Conservation (phyloP, 441 rosid genomes). For the Gossypium davidsonii region DNA sequence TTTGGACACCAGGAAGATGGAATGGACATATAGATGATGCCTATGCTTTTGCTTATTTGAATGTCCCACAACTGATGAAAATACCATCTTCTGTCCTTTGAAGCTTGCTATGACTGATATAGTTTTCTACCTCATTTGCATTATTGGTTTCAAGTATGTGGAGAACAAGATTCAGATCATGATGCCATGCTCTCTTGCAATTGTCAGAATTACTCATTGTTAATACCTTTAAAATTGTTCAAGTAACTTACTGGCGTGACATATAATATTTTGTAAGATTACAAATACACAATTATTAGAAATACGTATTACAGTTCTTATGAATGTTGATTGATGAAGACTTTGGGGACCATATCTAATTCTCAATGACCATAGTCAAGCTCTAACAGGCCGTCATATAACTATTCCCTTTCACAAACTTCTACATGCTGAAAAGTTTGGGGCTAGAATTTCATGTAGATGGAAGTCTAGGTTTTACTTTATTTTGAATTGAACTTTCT, state of each 20-base stretch:
- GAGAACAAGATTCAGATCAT: background rate
- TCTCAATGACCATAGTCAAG: too few species aligned
- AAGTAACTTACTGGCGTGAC: background rate
- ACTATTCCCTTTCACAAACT: background rate
- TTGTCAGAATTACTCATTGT: background rate
- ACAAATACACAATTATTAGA: background rate
- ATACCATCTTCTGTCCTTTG: background rate
- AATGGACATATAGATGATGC: background rate
- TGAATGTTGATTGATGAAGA: too few species aligned
- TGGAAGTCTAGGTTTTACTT: background rate
- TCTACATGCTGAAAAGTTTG: background rate
- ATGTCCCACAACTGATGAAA: background rate
- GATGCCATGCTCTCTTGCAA: background rate
- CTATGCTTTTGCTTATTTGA: background rate
- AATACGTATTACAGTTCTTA: too few species aligned
- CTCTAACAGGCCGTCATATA: background rate
- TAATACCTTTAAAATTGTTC: background rate
- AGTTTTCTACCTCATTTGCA: background rate
- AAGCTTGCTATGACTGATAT: background rate
- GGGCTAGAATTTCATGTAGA: background rate
- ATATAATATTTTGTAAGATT: background rate
- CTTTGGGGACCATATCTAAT: too few species aligned
- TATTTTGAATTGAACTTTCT: background rate
- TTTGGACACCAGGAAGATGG: background rate
- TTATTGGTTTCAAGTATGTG: background rate